Evolutionary conservation across 202 grass and related monocot genomes (phyloP), one percentile per base, ranked within the genome.

Genomic region (Schoenoplectus tabernaemontani): DNA sequence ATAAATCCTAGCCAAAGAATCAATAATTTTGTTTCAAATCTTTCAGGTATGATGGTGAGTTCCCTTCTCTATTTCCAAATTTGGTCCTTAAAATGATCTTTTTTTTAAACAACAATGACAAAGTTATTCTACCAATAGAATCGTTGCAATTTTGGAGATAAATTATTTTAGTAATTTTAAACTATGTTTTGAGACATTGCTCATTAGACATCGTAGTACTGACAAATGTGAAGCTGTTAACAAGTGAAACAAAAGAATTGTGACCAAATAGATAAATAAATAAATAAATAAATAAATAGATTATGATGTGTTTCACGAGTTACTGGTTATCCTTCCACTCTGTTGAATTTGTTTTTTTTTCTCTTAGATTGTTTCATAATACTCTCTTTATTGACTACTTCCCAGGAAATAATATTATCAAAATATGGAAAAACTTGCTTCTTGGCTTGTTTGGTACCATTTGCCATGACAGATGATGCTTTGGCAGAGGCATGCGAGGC

Each of bases 1-100:
- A 47, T 30, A 11, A 19, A 5, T 50, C 66, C 79, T 56, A 16
- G 19, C 4, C 78, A 85, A 83, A 79, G 77, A 76, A 56, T 87
- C 50, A 33, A 84, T 36, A 72, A 77, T 57, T 80, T 64, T 83
- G 43, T 83, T 81, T 87, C 62, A 84, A 82, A 89, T 82, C 92
- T 91, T 46, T 86, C 92, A 95, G 92, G 89, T 95, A 95, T 88
- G 92, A 91, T 78, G 92, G 92, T 95, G 88, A 93, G 86, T 93
- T 68, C 50, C 59, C 82, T 84, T 62, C 78, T 87, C 50, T 85
- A 81, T 72, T 71, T 81, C 44, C 53, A 67, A 57, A 36, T 17
- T 80, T n/a, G 26, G 61, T 59, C 34, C 48, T 63, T 54, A 4
- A 16, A 65, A 32, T 48, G 1, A 5, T 23, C 38, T 8, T 48